Evolutionary conservation across 2,329 filamentous ascomycete genomes (phyloP), one percentile per base, ranked within the genome.

Genomic region (Calonectria crousiana): DNA sequence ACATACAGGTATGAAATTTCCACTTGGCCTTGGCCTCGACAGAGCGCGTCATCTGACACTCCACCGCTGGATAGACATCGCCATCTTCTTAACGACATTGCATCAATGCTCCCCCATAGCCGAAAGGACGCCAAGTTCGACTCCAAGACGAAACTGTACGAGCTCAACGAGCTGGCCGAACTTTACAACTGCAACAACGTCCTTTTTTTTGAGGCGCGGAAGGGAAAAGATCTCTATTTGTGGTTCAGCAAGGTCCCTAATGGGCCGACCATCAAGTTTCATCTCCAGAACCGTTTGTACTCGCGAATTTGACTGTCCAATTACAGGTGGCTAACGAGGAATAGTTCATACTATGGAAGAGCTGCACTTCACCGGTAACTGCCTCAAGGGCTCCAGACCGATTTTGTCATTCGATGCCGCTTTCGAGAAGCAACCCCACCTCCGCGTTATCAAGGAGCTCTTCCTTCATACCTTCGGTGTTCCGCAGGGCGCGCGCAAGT

Each of bases 101-200:
- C 95, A 72, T 90, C 94, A 36, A 92, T 99, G 85, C 92, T 99
- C 78, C 97, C 97, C 3, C 97, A 99, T 84, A 93, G 93, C 78
- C 93, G 95, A 82, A 98, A 98, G 87, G 97, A 99, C 84, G 95
- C 94, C 80, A 99, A 99, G 86, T 95, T 98, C 78, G 97, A 99
- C 85, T 97, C 95, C 68, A 98, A 98, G 87, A 96, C 95, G 47
- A 95, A 97, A 88, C 90, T 95, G 79, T 90, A 92, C 90, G 89
- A 94, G 83, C 91, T 98, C 67, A 97, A 97, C 86, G 95, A 96
- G 82, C 87, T 92, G 52, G 89, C 89, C 72, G 92, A 93, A 82
- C 80, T 98, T 36, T 97, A 97, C 89, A 97, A 97, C 83, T 97
- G 95, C 90, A 98, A 98, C 87, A 96, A 97, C 83, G 92, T 97